These are phyloP conservation scores for Acacia concinna DNA, from an alignment of 331 rosid species.

Conservation along the genomic window DNA sequence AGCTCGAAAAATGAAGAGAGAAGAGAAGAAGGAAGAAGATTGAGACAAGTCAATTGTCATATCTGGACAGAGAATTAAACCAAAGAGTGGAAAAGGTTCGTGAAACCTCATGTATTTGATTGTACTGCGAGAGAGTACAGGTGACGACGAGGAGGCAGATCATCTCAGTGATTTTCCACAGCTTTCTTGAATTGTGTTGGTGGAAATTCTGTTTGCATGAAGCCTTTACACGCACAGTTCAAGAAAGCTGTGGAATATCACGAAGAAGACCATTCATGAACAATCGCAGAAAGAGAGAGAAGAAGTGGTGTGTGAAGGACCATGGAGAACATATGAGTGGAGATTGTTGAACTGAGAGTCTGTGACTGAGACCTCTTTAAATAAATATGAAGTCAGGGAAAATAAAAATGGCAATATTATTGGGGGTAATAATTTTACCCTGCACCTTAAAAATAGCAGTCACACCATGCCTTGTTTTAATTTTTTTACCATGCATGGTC, in stretches of 20 bases:
- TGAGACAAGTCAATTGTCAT: not conserved
- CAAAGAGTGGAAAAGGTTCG: not conserved
- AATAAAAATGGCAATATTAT: not conserved
- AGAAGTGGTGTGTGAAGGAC: not conserved
- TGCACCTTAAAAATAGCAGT: not conserved
- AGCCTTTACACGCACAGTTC: constrained; percentile 41
- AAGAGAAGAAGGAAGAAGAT: not conserved
- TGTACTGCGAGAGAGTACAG: not conserved
- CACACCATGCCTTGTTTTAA: not conserved
- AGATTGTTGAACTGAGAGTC: not conserved
- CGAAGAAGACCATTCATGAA: constrained; percentile 42
- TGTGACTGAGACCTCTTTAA: constrained; percentile 2
- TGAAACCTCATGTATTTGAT: not conserved
- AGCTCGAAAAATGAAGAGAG: not conserved
- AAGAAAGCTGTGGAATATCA: constrained; percentile 74
- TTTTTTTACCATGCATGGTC: too few relatives aligned
- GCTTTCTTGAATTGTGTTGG: constrained; percentile 36
- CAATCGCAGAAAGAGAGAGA: not conserved
- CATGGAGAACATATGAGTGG: not conserved
- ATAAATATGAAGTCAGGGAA: not conserved
- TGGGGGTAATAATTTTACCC: not conserved
- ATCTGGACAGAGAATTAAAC: not conserved
- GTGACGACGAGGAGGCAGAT: not conserved
- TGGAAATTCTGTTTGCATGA: constrained; percentile 5
- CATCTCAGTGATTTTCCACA: constrained; percentile 37